A percentile compares a stretch with the other conserved stretches of the same genome.
Conservation (phyloP, 768 basidiomycete genomes). For the Podaxis sp. region DNA sequence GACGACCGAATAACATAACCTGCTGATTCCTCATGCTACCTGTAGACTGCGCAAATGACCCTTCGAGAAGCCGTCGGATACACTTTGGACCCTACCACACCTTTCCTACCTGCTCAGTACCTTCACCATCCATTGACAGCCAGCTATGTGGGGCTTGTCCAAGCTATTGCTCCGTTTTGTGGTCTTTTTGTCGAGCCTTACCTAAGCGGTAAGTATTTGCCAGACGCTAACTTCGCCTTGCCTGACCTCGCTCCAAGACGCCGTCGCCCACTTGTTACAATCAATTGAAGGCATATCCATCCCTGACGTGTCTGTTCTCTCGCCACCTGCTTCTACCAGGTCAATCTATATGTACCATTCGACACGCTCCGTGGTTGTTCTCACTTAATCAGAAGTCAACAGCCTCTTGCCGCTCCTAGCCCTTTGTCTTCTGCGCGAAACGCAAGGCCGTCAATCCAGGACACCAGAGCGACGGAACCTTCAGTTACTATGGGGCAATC, state of each 20-base stretch:
- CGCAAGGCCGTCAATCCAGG: too few relatives aligned
- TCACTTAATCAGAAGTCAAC: constrained; percentile 5
- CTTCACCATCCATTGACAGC: constrained; percentile 31
- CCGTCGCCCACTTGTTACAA: constrained; percentile 11
- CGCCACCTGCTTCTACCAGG: neutral
- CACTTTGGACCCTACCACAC: constrained; percentile 18
- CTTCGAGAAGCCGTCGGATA: constrained; percentile 30
- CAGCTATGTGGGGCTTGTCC: constrained; percentile 35
- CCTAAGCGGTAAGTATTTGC: constrained; percentile 27
- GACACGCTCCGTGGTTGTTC: neutral
- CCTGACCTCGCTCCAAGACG: constrained; percentile 1
- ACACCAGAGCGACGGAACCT: neutral
- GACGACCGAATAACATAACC: neutral
- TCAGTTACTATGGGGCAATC: neutral
- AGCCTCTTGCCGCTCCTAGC: neutral
- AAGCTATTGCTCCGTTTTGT: constrained; percentile 28
- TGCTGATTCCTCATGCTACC: neutral
- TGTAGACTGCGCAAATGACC: constrained; percentile 38
- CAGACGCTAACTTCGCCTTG: neutral
- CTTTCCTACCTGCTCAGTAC: constrained; percentile 32
- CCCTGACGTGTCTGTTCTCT: neutral
- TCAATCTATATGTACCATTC: neutral
- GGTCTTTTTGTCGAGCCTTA: constrained; percentile 34
- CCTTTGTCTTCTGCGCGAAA: neutral
- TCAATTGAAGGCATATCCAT: constrained; percentile 11